Evolutionary conservation across 2,329 filamentous ascomycete species (phyloP).

Genomic region (Metarhizium humberi): DNA sequence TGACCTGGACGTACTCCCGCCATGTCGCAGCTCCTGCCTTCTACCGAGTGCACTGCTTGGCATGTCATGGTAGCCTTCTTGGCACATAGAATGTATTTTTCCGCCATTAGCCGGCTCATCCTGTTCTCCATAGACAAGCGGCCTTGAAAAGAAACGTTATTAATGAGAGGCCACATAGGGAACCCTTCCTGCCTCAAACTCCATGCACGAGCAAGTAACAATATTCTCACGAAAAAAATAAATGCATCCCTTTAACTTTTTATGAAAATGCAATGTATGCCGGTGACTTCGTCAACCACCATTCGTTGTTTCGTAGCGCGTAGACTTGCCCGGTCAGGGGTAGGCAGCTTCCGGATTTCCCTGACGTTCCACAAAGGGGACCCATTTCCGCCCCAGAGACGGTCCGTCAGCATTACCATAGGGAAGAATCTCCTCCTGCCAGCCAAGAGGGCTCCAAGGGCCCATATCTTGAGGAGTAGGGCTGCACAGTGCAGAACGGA

Average conservation of each 20-base stretch:
- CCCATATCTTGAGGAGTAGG: conserved; percentile 30
- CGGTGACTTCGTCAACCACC: conserved; percentile 10
- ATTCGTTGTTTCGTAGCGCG: conserved; percentile 9
- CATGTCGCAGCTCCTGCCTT: neutral
- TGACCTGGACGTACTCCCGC: neutral
- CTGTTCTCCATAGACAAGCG: neutral
- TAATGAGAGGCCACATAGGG: neutral
- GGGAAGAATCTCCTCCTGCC: conserved; percentile 34
- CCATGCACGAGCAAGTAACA: neutral
- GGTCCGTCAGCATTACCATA: conserved; percentile 31
- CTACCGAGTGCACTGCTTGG: neutral
- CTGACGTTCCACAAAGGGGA: conserved; percentile 23
- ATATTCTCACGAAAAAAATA: neutral
- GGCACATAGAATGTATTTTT: neutral
- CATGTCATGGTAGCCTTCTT: neutral
- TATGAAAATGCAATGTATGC: conserved; percentile 3
- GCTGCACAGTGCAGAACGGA: conserved; percentile 27
- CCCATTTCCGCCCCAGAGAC: conserved; percentile 34
- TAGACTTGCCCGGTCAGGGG: conserved; percentile 15
- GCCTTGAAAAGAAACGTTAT: neutral
- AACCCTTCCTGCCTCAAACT: neutral
- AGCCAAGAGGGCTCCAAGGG: conserved; percentile 38
- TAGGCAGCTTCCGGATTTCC: conserved; percentile 18
- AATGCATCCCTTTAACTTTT: neutral
- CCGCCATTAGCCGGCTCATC: neutral